Evolutionary conservation across 345 rosid genomes (phyloP).

Genomic region (Brassica carinata): DNA sequence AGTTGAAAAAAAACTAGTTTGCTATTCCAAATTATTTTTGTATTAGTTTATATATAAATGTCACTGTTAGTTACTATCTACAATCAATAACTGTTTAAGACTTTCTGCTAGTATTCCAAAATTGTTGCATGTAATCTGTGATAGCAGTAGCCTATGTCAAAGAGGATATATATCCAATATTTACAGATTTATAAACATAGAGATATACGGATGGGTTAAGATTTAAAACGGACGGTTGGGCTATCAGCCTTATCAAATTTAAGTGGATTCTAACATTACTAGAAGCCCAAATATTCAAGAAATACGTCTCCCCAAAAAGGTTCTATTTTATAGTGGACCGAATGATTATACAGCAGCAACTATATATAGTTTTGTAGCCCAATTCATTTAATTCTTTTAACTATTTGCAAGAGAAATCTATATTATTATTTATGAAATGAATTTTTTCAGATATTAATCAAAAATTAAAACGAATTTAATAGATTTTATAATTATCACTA

Average conservation of each 20-base stretch:
- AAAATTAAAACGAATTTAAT: no score
- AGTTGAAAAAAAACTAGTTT: neutral
- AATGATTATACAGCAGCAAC: neutral
- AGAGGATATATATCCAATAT: neutral
- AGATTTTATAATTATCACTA: no score
- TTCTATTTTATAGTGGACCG: neutral
- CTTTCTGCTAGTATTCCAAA: neutral
- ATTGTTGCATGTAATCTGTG: neutral
- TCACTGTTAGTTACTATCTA: neutral
- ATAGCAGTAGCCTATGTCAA: neutral
- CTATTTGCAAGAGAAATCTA: neutral
- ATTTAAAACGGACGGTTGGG: neutral
- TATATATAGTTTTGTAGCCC: neutral
- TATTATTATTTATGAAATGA: no score
- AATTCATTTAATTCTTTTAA: no score
- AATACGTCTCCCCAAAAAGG: neutral
- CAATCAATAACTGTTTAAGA: neutral
- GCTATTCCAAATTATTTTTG: neutral
- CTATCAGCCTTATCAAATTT: neutral
- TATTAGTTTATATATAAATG: no score
- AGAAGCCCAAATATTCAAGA: neutral
- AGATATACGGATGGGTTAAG: neutral
- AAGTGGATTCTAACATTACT: neutral
- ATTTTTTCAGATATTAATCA: no score
- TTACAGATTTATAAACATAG: neutral